Evolutionary conservation across 257 asterid genomes (phyloP), one percentile per base, ranked within the genome.

Genomic region (Solanum pennellii): DNA sequence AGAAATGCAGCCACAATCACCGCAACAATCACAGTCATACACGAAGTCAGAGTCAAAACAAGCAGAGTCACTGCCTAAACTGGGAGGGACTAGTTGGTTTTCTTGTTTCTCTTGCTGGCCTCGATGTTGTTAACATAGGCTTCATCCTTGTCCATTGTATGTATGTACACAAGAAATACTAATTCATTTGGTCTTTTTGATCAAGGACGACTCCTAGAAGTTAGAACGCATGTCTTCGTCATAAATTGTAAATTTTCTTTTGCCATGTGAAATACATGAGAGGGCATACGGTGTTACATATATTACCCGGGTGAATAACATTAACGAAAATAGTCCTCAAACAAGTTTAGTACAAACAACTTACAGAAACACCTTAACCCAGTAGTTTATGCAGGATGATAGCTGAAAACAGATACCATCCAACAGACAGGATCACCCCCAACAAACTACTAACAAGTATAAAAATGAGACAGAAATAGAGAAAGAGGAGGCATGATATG

Each of bases 71-170:
- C 45, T n/a, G 56, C 49, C 71, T 31, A 71, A 85, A 85, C 62
- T 72, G 74, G 83, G 84, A 49, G 83, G 45, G 74, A 56, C 88
- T 33, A 33, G 59, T 49, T 86, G 88, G 72, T 73, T 86, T 73
- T 29, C 84, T 69, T 73, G 84, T 29, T 73, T 86, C 45, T 86
- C 84, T 33, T 86, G 88, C 49, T 86, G 84, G 83, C 83, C 88
- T 13, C 88, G 88, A 25, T 86, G 88, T 42, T 86, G 88, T 73
- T 86, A 45, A 73, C 27, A 25, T 71, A 20, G 65, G 68, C 44
- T 85, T 71, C 29, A 47, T 72, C 49, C 18, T 14, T 71, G 29
- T 33, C 52, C 15, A 47, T 85, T 35, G 74, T 29, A 49, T 47
- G 56, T 27, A 25, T 23, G 74, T 76, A 76, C 33, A 37, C 84